Conservation (phyloP, 1,284 basidiomycete species). For the Coniferiporia sulphurascens region DNA sequence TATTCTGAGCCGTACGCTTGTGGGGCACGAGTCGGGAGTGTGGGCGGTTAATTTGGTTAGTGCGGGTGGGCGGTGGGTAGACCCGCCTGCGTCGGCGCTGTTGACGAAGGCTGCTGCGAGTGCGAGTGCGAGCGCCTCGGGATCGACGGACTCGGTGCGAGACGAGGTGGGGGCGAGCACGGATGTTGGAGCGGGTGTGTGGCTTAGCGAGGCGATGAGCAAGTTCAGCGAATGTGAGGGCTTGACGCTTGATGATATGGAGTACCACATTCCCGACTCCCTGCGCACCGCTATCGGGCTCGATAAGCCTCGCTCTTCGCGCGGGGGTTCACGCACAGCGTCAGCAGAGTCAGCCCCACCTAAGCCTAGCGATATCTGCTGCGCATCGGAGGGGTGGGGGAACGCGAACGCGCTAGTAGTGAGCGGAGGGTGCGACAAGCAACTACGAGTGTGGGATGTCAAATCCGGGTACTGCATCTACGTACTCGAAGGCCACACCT, state of each 20-base stretch:
- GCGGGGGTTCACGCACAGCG: slow-evolving; percentile 3
- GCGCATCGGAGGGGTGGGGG: slow-evolving; percentile 63
- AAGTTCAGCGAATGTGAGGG: slow-evolving; percentile 8
- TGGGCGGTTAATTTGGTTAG: slow-evolving; percentile 85
- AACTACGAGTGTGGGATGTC: slow-evolving; percentile 89
- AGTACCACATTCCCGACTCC: slow-evolving; percentile 28
- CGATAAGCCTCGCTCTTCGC: slow-evolving; percentile 22
- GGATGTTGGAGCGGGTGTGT: slow-evolving; percentile 13
- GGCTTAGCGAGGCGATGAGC: slow-evolving; percentile 9
- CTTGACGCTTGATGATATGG: slow-evolving; percentile 19
- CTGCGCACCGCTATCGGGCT: slow-evolving; percentile 33
- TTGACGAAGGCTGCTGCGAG: not conserved
- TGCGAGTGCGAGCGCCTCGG: not conserved
- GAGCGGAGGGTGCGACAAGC: slow-evolving; percentile 91
- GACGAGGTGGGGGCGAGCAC: slow-evolving; percentile 5
- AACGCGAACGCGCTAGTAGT: slow-evolving; percentile 70
- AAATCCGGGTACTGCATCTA: slow-evolving; percentile 82
- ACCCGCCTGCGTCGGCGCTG: slow-evolving; percentile 20
- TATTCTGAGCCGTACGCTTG: slow-evolving; percentile 69
- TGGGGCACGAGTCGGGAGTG: slow-evolving; percentile 86
- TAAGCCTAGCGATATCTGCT: slow-evolving; percentile 59
- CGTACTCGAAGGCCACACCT: slow-evolving; percentile 79
- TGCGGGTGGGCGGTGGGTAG: slow-evolving; percentile 28
- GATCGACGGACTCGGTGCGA: not conserved
- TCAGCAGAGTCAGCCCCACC: slow-evolving; percentile 27